phyloP scores from a whole-genome alignment of 2,329 filamentous ascomycete genomes.

The Phaeoacremonium minimum region DNA sequence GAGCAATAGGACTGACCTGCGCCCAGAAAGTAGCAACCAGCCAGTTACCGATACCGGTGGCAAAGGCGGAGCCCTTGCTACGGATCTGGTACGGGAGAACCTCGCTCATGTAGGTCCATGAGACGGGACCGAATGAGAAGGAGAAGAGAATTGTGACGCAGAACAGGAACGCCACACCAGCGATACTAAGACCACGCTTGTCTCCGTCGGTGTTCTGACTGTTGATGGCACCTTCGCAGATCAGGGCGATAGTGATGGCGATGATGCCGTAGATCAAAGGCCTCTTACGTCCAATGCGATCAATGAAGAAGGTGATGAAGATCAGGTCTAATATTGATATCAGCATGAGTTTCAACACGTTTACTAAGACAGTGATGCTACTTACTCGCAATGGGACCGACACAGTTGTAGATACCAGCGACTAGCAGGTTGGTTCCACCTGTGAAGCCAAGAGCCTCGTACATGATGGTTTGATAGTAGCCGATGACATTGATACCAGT shows the following conservation, averaged over 20 bases:
- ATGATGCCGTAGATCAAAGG: slow-evolving; percentile 50
- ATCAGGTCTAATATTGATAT: slow-evolving; percentile 44
- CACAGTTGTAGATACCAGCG: slow-evolving; percentile 56
- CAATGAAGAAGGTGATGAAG: slow-evolving; percentile 54
- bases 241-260: slow-evolving; percentile 50
- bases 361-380: too few species aligned
- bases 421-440: slow-evolving; percentile 49
- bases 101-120: slow-evolving; percentile 63
- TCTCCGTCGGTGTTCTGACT: slow-evolving; percentile 38
- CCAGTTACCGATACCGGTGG: slow-evolving; percentile 55
- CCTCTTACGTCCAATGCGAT: slow-evolving; percentile 45
- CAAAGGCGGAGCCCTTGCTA: slow-evolving; percentile 52
- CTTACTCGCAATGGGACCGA: slow-evolving; percentile 45
- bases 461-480: slow-evolving; percentile 59
- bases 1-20: slow-evolving; percentile 51
- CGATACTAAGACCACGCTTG: slow-evolving; percentile 46
- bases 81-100: slow-evolving; percentile 65
- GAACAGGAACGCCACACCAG: slow-evolving; percentile 64
- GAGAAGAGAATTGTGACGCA: slow-evolving; percentile 56
- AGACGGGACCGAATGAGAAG: slow-evolving; percentile 53
- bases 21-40: slow-evolving; percentile 53
- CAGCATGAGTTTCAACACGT: slow-evolving; percentile 19
- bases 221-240: slow-evolving; percentile 57
- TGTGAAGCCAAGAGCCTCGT: slow-evolving; percentile 51
- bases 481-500: slow-evolving; percentile 60